Evolutionary conservation across 1,139 yeast genomes (phyloP), one percentile per base, ranked within the genome.

Genomic region (Suhomyces bokatorum): DNA sequence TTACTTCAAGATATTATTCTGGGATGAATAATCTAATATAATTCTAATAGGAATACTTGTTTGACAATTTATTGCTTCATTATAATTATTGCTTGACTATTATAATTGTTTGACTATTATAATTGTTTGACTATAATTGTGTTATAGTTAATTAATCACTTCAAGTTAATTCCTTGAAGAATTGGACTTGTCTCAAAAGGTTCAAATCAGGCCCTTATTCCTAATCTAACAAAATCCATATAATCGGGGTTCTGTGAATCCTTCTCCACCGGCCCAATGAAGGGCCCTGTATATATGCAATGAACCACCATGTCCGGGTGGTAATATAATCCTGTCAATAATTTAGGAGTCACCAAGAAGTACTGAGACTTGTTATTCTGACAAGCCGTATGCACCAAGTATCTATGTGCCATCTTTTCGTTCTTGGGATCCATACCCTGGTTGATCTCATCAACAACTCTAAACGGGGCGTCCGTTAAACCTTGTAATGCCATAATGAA

Each of bases 351-450:
- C 34, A 93, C 89, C 60, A 93, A 73, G 59, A 93, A 90, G 63
- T 91, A 93, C 60, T 91, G 97, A 4, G 83, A 77, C 11, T 81
- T 76, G 36, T 66, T 64, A 15, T 75, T 78, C 26, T 74, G 72
- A 59, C 96, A 87, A 0, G 98, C 95, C 37, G 87, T 83, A 46
- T 85, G 83, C 3, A 93, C 97, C 77, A 95, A 84, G 52, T 88
- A 80, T 51, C 81, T 79, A 60, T 93, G 97, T 3, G 95, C 95
- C 68, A 81, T 77, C 51, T 95, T 80, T 64, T 95, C 99, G 60
- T 93, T 93, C 49, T 80, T 80, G 8, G 96, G 89, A 66, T 95
- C 99, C 98, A 95, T 91, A 52, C 99, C 99, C 68, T 95, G 99
- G 63, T 95, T 95, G 52, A 95, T 95, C 69, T 95, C 99, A 65